Evolutionary conservation across 2,329 filamentous ascomycete genomes (phyloP), one percentile per base, ranked within the genome.

Genomic region (Colletotrichum sublineola): DNA sequence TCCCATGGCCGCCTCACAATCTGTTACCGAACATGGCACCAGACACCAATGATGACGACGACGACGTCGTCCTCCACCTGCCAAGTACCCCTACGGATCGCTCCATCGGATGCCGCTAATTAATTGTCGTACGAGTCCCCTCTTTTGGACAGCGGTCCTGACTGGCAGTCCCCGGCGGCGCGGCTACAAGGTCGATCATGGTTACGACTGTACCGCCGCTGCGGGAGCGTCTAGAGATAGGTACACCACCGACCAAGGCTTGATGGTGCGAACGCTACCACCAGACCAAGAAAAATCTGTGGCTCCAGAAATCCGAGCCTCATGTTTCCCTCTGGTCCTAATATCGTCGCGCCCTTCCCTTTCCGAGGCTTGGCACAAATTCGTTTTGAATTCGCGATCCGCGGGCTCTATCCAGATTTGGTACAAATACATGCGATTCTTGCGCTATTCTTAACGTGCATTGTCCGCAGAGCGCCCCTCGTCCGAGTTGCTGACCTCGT

Each of bases 91-190:
- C 18, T 44, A 61, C 55, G 60, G 60, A 60, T 42, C 52, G 46
- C 66, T 60, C 53, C 66, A 56, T 64, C 55, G 38, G 38, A 48
- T 61, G 46, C 70, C 66, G 60, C 70, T 61, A 69, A 69, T 56
- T 72, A 46, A 69, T 55, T 69, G 70, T 72, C 70, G 66, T 72
- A 72, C 70, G 70, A 72, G 53, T 69, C 61, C 60, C 70, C 70
- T 72, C 70, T 60, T 24, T 33, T 56, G 60, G 66, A 50, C 38
- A 20, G 7, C 66, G n/a, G 14, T 36, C 31, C 56, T 69, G 60
- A 65, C 70, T 61, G 60, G 70, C 70, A 72, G 48, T 72, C 70
- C 70, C 66, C 40, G 60, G 70, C 66, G 48, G 55, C 60, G 55
- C 70, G 66, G 70, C 60, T 72, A 69, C 70, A 60, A 56, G 60